phyloP scores from a whole-genome alignment of 805 yeast genomes.

The Maudiozyma serrabonitensis region DNA sequence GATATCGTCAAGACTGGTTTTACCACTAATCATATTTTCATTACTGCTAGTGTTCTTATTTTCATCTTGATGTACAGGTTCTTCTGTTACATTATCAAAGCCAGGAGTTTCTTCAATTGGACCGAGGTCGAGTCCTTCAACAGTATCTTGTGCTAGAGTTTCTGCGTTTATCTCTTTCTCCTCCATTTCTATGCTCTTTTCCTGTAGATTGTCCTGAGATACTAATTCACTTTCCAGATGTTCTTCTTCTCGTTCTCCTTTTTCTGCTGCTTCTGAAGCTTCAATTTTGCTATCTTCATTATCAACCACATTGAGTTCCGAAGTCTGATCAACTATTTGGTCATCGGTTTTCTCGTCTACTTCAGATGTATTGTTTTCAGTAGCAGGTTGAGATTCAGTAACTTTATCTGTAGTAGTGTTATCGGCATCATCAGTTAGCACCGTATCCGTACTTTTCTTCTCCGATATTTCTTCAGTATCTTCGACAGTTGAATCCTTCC shows the following conservation, averaged over 20 bases:
- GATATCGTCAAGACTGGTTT: slow-evolving; percentile 8
- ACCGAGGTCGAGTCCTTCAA: background rate
- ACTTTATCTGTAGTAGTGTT: too few relatives aligned
- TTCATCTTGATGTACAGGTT: background rate
- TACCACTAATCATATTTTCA: background rate
- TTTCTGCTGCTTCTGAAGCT: background rate
- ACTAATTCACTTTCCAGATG: background rate
- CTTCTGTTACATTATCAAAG: background rate
- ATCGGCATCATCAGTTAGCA: too few relatives aligned
- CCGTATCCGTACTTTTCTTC: too few relatives aligned
- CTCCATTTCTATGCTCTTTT: background rate
- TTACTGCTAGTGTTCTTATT: background rate
- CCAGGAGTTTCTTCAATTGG: background rate
- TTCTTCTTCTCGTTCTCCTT: background rate
- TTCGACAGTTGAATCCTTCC: too few relatives aligned
- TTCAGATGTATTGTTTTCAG: background rate
- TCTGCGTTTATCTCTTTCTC: background rate
- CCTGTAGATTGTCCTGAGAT: background rate
- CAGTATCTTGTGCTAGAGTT: background rate
- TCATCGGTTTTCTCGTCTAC: background rate
- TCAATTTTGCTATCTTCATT: too few relatives aligned
- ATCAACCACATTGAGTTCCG: too few relatives aligned
- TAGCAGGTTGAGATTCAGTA: background rate
- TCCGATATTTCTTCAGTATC: too few relatives aligned
- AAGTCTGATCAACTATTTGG: background rate